Base-by-base conservation (phyloP, 2,329 filamentous ascomycete genomes). In the Penicillium sp. region DNA sequence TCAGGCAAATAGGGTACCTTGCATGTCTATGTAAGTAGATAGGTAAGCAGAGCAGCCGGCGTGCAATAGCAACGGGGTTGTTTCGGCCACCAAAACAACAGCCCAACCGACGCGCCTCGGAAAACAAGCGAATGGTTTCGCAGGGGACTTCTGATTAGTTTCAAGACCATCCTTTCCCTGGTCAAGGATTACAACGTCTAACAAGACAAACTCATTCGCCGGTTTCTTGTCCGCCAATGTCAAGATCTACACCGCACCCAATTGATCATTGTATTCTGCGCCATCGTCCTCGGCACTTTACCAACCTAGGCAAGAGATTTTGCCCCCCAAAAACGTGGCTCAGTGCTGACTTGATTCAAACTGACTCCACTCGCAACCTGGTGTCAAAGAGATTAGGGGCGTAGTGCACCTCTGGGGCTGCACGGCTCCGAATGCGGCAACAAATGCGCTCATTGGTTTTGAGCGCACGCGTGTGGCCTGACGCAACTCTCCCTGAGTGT, bases 261-360 rank as follows among this genome's bases (percentile, higher is more conserved):
- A 27, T 18, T 27, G 28, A 16, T 36, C 28, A 23, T 14, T 21
- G 17, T 20, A 13, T 29, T 16, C 20, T 16, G 5, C 17, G 14
- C 17, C n/a, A 15, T 32, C 18, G 13, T 20, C 20, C 27, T 37
- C 33, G 33, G 21, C 13, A 17, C 1, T 18, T 32, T 33, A 16
- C 39, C 31, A 16, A 32, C 18, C 33, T 37, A 36, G 39, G 39
- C 33, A 42, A 36, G 39, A 42, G 33, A 4, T 13, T 27, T 28
- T 19, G 14, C 10, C 10, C 16, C 32, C 33, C 27, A 21, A 27
- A 27, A 36, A 19, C 27, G 17, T 14, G 33, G 15, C 16, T 34
- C 18, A 8, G 21, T 7, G 21, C 21, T 2, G 28, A 28, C 29
- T 26, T 28, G 21, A 28, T 33, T 41, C 28, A 30, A 20, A 21